Conservation (phyloP, 2,329 filamentous ascomycete species). For the Paecilomyces sp. region DNA sequence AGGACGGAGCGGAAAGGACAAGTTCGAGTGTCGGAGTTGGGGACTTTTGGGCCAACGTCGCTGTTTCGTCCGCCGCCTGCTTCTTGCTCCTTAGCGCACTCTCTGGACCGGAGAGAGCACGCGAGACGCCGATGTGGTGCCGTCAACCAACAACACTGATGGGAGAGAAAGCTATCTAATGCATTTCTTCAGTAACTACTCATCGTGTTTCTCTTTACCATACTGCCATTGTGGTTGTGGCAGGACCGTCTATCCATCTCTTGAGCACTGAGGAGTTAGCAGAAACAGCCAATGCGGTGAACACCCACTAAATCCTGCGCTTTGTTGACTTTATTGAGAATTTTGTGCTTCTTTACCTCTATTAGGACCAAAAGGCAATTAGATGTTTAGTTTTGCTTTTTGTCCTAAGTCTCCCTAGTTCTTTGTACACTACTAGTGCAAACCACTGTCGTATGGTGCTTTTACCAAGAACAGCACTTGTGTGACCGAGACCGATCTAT, state of each 20-base stretch:
- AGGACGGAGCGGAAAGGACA: background rate
- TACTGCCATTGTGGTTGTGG: background rate
- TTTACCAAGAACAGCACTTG: too few relatives aligned
- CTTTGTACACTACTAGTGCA: too few relatives aligned
- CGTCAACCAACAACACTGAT: background rate
- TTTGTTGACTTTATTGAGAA: too few relatives aligned
- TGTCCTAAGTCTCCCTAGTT: too few relatives aligned
- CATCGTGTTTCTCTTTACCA: background rate
- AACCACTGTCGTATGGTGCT: too few relatives aligned
- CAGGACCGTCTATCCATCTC: background rate
- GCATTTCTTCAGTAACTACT: background rate
- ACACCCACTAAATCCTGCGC: too few relatives aligned
- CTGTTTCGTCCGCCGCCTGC: background rate
- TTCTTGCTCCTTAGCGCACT: background rate
- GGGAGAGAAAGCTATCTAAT: background rate
- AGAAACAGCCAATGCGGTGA: too few relatives aligned
- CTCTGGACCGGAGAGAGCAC: background rate
- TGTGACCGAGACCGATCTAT: too few relatives aligned
- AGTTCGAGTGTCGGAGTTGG: background rate
- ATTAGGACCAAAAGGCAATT: too few relatives aligned
- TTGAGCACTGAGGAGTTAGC: background rate
- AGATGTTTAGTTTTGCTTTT: too few relatives aligned
- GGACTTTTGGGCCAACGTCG: background rate
- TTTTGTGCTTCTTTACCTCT: too few relatives aligned
- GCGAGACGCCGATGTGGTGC: background rate